Evolutionary conservation across 2,329 filamentous ascomycete species (phyloP).

Genomic region (Diaporthe destruens): DNA sequence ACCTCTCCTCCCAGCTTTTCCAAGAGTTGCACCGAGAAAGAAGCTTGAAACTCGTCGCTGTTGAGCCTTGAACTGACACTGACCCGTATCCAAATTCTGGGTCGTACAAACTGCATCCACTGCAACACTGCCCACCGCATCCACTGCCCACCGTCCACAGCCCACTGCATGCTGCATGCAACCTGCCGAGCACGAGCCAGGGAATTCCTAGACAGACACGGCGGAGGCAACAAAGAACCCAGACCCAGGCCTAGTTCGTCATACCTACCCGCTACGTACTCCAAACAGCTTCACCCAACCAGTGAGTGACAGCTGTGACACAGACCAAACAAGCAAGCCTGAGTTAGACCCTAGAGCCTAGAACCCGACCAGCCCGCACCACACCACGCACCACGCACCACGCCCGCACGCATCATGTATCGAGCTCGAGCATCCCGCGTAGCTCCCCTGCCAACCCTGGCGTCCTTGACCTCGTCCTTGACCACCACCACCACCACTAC

Average conservation of each 20-base stretch:
- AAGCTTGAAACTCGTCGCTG: background rate
- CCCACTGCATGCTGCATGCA: slow-evolving; percentile 24
- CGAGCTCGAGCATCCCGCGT: slow-evolving; percentile 20
- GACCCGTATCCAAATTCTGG: background rate
- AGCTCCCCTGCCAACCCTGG: slow-evolving; percentile 23
- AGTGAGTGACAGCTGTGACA: slow-evolving; percentile 4
- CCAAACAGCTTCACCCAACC: slow-evolving; percentile 1
- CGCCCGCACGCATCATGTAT: slow-evolving; percentile 21
- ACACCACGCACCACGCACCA: background rate
- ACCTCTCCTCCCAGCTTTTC: slow-evolving; percentile 4
- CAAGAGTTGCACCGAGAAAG: background rate
- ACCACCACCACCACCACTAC: background rate
- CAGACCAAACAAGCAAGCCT: slow-evolving; percentile 9
- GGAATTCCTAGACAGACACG: slow-evolving; percentile 12
- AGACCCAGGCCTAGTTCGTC: slow-evolving; percentile 18
- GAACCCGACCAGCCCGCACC: background rate
- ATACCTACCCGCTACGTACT: slow-evolving; percentile 4
- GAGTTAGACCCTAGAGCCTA: too few relatives aligned
- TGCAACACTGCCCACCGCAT: too few relatives aligned
- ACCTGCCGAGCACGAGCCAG: slow-evolving; percentile 20
- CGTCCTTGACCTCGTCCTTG: background rate
- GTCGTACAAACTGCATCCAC: slow-evolving; percentile 6
- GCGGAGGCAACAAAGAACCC: background rate
- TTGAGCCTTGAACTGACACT: background rate
- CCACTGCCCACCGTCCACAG: too few relatives aligned